Percentiles rank a stretch among this genome's conserved stretches.
Evolutionary conservation across 2,329 filamentous ascomycete species (phyloP).

Genomic region (Pseudogymnoascus sp.): DNA sequence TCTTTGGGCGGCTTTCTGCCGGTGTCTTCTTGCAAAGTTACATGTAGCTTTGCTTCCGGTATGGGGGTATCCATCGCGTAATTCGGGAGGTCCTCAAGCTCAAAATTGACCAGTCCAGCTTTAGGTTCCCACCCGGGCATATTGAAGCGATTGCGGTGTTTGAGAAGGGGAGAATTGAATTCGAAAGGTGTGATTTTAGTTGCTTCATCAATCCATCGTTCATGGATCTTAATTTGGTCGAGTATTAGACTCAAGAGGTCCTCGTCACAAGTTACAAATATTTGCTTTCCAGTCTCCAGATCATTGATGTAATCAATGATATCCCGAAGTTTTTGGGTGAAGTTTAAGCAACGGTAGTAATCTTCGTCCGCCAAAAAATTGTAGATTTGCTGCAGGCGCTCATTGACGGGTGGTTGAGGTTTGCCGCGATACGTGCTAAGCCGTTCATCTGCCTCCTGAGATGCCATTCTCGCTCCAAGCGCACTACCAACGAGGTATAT

Average conservation of each 20-base stretch:
- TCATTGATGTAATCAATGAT: conserved; percentile 23
- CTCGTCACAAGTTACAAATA: background rate
- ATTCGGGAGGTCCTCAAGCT: background rate
- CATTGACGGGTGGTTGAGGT: conserved; percentile 28
- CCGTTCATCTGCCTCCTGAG: background rate
- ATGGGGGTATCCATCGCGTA: background rate
- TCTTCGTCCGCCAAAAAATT: conserved; percentile 46
- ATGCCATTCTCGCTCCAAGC: background rate
- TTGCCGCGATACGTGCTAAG: conserved; percentile 17
- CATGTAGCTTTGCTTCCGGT: background rate
- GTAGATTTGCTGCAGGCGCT: conserved; percentile 28
- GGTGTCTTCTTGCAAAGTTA: background rate
- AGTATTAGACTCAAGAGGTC: background rate
- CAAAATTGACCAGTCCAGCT: background rate
- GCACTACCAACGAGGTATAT: background rate
- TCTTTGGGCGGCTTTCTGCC: background rate
- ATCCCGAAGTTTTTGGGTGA: conserved; percentile 30
- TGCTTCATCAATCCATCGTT: background rate
- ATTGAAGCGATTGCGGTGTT: background rate
- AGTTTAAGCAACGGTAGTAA: conserved; percentile 34
- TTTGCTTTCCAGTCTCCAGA: conserved; percentile 14
- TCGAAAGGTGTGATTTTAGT: background rate
- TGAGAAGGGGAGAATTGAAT: background rate
- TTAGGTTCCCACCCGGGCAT: background rate
- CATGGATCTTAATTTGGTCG: conserved; percentile 1